A percentile compares a stretch with the other conserved stretches of the same genome.
Conservation (phyloP, 2,329 filamentous ascomycete species). For the Aspergillus aculeatus region DNA sequence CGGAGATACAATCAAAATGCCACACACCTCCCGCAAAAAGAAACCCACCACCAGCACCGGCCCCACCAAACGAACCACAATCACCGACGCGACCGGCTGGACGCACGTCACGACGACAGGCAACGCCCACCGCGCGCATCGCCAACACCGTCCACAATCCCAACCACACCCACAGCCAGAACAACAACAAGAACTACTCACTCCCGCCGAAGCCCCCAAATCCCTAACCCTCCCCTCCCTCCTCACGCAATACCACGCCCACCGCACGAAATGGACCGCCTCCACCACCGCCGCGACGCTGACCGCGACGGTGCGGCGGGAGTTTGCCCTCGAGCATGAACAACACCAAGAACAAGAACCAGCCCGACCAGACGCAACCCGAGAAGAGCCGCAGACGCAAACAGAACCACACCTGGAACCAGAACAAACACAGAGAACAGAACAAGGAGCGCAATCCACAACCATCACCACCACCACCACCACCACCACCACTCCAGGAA, state of each 20-base stretch:
- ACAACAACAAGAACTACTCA: background rate
- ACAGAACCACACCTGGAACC: background rate
- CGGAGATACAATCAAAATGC: slow-evolving; percentile 26
- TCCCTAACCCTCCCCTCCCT: slow-evolving; percentile 32
- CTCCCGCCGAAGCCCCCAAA: slow-evolving; percentile 40
- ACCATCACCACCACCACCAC: no score
- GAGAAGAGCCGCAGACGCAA: background rate
- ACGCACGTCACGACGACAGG: slow-evolving; percentile 41
- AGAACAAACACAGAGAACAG: no score
- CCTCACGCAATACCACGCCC: slow-evolving; percentile 29
- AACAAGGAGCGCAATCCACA: no score
- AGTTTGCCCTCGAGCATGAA: background rate
- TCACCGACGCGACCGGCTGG: slow-evolving; percentile 44
- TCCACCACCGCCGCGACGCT: slow-evolving; percentile 31
- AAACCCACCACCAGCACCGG: slow-evolving; percentile 11
- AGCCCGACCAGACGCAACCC: background rate
- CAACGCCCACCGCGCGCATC: slow-evolving; percentile 27
- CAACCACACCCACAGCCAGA: background rate
- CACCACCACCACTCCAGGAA: background rate
- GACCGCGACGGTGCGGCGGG: slow-evolving; percentile 7
- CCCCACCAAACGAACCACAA: slow-evolving; percentile 34
- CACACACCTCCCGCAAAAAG: slow-evolving; percentile 34
- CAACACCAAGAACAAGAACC: background rate
- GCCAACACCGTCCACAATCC: slow-evolving; percentile 7
- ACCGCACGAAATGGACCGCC: slow-evolving; percentile 29